Conservation (phyloP, 2,329 filamentous ascomycete species). For the Penicillium nordicum region DNA sequence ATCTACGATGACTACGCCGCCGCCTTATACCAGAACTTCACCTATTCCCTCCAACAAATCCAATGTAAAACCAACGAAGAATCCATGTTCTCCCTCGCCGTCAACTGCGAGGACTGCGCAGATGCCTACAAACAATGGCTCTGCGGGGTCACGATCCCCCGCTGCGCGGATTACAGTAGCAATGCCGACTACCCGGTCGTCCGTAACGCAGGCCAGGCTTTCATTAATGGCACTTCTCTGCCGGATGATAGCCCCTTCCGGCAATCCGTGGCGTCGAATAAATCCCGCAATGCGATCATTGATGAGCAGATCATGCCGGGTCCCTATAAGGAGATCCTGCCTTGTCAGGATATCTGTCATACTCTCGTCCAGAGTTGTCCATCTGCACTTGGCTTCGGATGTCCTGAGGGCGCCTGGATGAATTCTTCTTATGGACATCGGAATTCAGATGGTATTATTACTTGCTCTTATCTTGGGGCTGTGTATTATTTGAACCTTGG, state of each 20-base stretch:
- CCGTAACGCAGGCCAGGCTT: conserved; percentile 68
- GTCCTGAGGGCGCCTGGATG: conserved; percentile 57
- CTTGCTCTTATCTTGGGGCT: conserved; percentile 62
- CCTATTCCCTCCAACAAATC: conserved; percentile 76
- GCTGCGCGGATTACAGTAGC: conserved; percentile 78
- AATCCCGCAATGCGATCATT: conserved; percentile 69
- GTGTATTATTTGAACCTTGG: conserved; percentile 50
- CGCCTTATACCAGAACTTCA: conserved; percentile 70
- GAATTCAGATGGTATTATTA: conserved; percentile 39
- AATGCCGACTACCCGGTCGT: conserved; percentile 56
- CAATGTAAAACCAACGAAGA: conserved; percentile 74
- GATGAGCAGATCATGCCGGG: conserved; percentile 71
- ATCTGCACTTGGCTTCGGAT: conserved; percentile 68
- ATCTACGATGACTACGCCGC: conserved; percentile 77
- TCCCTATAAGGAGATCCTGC: conserved; percentile 89
- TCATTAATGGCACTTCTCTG: conserved; percentile 64
- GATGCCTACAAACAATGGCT: conserved; percentile 89
- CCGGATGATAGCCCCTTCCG: conserved; percentile 36
- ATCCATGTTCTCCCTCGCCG: conserved; percentile 76
- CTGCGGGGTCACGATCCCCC: conserved; percentile 86
- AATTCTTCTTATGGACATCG: conserved; percentile 52
- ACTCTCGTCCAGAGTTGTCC: conserved; percentile 83
- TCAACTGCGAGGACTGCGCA: conserved; percentile 71
- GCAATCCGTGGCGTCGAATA: conserved; percentile 46
- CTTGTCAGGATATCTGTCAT: conserved; percentile 85